Conservation (phyloP, 2,329 filamentous ascomycete genomes). For the Parasarocladium wereldwijsianum region DNA sequence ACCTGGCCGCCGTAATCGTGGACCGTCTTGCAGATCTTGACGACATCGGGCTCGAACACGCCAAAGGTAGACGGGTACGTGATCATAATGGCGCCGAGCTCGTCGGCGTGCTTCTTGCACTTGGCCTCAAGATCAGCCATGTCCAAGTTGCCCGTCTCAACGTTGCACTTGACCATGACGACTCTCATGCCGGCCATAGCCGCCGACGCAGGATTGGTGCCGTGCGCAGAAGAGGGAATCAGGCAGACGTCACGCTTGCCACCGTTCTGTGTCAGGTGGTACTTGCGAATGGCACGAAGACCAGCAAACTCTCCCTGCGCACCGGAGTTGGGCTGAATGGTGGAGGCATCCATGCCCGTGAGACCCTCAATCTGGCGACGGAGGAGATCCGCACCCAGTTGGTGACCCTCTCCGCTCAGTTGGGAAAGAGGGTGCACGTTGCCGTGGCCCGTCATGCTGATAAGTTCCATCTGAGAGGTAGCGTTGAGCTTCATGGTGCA, state of each 20-base stretch:
- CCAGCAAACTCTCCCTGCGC: slow-evolving; percentile 93
- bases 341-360: slow-evolving; percentile 81
- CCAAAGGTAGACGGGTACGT: slow-evolving; percentile 94
- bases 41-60: slow-evolving; percentile 83
- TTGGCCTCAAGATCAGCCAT: slow-evolving; percentile 74
- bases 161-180: slow-evolving; percentile 81
- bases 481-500: slow-evolving; percentile 98
- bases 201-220: slow-evolving; percentile 88
- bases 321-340: slow-evolving; percentile 87
- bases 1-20: slow-evolving; percentile 84
- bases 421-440: slow-evolving; percentile 73
- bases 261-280: slow-evolving; percentile 31
- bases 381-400: too few relatives aligned
- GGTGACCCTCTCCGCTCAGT: too few relatives aligned
- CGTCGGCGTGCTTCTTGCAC: slow-evolving; percentile 72
- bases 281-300: slow-evolving; percentile 75
- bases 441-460: slow-evolving; percentile 24
- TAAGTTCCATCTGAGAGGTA: slow-evolving; percentile 81
- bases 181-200: slow-evolving; percentile 95
- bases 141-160: slow-evolving; percentile 77
- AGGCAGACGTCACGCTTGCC: slow-evolving; percentile 80
- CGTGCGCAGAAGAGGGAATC: slow-evolving; percentile 89
- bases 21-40: slow-evolving; percentile 71
- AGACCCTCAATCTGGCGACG: too few relatives aligned
- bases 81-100: slow-evolving; percentile 88